phyloP scores from a whole-genome alignment of 305 asterid species.

The Solanum hybrid region DNA sequence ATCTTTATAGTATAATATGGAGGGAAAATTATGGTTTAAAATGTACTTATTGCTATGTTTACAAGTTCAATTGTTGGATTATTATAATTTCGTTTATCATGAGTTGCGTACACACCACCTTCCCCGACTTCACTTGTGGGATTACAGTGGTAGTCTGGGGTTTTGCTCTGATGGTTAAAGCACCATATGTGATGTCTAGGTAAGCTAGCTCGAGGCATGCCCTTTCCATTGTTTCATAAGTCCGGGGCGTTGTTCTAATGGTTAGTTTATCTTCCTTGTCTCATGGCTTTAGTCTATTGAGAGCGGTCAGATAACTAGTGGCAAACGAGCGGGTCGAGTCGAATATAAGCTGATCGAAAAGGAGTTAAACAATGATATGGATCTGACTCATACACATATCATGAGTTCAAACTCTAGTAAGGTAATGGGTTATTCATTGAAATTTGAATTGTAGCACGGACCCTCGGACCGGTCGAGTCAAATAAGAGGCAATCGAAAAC shows the following conservation, averaged over 20 bases:
- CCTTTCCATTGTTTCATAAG: not conserved
- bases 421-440: not conserved
- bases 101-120: not conserved
- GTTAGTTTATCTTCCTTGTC: not conserved
- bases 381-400: not conserved
- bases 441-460: not conserved
- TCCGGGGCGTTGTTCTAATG: not conserved
- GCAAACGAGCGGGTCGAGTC: no score
- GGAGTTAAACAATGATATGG: not conserved
- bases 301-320: not conserved
- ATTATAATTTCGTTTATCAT: not conserved
- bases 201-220: not conserved
- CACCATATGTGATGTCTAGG: not conserved
- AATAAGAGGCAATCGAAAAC: not conserved
- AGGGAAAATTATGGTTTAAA: not conserved
- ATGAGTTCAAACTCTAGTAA: not conserved
- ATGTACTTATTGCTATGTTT: not conserved
- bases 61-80: not conserved
- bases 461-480: not conserved
- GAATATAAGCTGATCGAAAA: rapidly evolving
- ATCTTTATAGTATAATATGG: not conserved
- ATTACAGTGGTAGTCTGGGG: not conserved
- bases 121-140: not conserved
- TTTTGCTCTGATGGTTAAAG: not conserved
- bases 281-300: not conserved